Evolutionary conservation across 2,329 filamentous ascomycete genomes (phyloP), one percentile per base, ranked within the genome.

Genomic region (Colletotrichum shisoi): DNA sequence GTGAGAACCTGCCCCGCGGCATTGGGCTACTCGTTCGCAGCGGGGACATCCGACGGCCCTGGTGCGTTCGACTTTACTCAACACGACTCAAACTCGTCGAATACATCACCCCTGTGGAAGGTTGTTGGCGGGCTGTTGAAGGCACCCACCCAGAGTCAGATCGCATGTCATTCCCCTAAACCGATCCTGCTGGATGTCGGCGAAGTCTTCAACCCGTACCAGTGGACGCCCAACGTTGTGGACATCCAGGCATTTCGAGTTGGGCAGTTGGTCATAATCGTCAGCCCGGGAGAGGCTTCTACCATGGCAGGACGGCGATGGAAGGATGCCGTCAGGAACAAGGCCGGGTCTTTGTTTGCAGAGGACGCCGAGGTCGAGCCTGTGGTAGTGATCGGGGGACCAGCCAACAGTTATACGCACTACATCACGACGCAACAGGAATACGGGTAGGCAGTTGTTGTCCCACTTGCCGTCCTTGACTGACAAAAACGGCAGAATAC

Each of bases 291-390:
- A 52, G 94, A 97, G 78, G 92, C 91, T 1, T 95, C 92, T 0
- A 97, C 94, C 9, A 97, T 97, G 94, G 86, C 92, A 1, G 94
- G 94, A 1, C 87, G 94, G 12, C 87, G 94, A 40, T 97, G 94
- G 94, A 91, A 90, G 72, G 82, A 86, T 67, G 89, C 91, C 1
- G 82, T 95, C 60, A 80, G 83, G 21, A 77, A 79, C 2, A 83
- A 86, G 48, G 85, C 84, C 6, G 72, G 75, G 1, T 67, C 71
- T 12, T 72, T 81, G 0, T 79, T 85, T 11, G 72, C 80, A 2
- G 76, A 83, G 3, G 78, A 79, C 3, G 73, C 74, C 13, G 72
- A 71, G 6, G 72, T 74, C 8, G 82, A 88, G 52, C 90, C 91
- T 0, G 76, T 90, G 15, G 92, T 96, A 1, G 90, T 97, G 1